Percentiles rank a stretch among this genome's conserved stretches.
Evolutionary conservation across 805 yeast genomes (phyloP).

Genomic region (Spathaspora boniae): DNA sequence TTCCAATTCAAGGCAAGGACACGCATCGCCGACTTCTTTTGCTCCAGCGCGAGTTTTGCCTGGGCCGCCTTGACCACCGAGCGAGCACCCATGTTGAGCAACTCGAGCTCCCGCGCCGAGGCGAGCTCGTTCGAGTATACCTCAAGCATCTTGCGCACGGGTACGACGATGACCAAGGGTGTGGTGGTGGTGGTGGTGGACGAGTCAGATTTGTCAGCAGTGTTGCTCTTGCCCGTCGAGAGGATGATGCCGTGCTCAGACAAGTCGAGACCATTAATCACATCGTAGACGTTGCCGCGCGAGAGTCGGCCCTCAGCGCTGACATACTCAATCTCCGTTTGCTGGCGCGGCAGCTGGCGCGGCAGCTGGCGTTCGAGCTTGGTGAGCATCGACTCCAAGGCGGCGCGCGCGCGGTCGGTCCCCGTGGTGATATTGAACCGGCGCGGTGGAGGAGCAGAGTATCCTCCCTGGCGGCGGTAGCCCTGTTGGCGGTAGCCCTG

Average conservation of each 20-base stretch:
- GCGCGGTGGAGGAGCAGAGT: not conserved
- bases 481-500: no score
- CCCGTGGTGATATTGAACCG: conserved; percentile 21
- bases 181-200: no score
- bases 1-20: conserved; percentile 33
- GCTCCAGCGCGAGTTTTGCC: conserved; percentile 20
- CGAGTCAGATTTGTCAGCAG: no score
- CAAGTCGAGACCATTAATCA: conserved; percentile 29
- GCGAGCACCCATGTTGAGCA: conserved; percentile 31
- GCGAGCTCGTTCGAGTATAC: conserved; percentile 31
- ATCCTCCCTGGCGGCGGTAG: not conserved
- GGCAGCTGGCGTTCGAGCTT: conserved; percentile 13
- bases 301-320: no score
- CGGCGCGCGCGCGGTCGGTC: conserved; percentile 25
- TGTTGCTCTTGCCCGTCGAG: conserved; percentile 19
- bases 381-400: conserved; percentile 22
- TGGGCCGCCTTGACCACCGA: conserved; percentile 26
- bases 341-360: not conserved
- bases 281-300: no score
- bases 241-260: conserved; percentile 20
- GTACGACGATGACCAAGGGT: conserved; percentile 27
- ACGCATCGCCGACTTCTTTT: conserved; percentile 35
- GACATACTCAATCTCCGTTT: no score
- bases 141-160: conserved; percentile 30
- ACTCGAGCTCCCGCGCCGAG: conserved; percentile 23